Percentiles rank a stretch among this genome's conserved stretches.
phyloP scores from a whole-genome alignment of 2,329 filamentous ascomycete species.

The Zymoseptoria ardabiliae region DNA sequence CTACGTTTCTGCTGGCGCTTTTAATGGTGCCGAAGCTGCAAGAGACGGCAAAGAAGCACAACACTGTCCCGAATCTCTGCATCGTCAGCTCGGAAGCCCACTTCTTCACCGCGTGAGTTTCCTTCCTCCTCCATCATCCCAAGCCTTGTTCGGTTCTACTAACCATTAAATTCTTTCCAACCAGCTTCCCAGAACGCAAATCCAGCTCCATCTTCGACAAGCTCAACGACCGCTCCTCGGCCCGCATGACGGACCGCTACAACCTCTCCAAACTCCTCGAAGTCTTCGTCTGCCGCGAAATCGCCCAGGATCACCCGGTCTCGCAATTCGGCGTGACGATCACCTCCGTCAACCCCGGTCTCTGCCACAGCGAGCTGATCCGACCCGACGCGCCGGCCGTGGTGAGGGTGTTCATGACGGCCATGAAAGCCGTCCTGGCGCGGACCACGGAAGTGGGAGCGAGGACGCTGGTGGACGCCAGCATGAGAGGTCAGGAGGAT shows the following conservation, averaged over 20 bases:
- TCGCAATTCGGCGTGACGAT: slow-evolving; percentile 36
- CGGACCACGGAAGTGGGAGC: slow-evolving; percentile 36
- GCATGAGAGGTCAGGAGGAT: slow-evolving; percentile 1
- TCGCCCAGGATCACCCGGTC: slow-evolving; percentile 20
- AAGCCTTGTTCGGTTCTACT: neutral
- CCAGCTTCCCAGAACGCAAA: slow-evolving; percentile 30
- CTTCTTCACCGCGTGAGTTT: slow-evolving; percentile 27
- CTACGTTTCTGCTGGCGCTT: slow-evolving; percentile 44
- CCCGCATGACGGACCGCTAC: slow-evolving; percentile 39
- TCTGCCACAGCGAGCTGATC: slow-evolving; percentile 43
- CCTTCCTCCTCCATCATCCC: neutral
- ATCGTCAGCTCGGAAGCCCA: slow-evolving; percentile 42
- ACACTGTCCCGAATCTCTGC: slow-evolving; percentile 28
- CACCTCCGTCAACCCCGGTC: slow-evolving; percentile 48
- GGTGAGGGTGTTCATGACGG: neutral
- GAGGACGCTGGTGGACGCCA: slow-evolving; percentile 31
- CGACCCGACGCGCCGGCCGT: slow-evolving; percentile 28
- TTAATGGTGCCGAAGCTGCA: slow-evolving; percentile 47
- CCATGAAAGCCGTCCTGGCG: neutral
- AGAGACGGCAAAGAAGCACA: slow-evolving; percentile 29
- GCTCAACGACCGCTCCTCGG: slow-evolving; percentile 31
- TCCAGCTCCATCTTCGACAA: slow-evolving; percentile 30
- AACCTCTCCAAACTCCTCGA: slow-evolving; percentile 43
- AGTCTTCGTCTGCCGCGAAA: slow-evolving; percentile 37
- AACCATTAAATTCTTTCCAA: neutral